Conservation (phyloP, 2,329 filamentous ascomycete genomes). For the Emmonsiellopsis sp. region DNA sequence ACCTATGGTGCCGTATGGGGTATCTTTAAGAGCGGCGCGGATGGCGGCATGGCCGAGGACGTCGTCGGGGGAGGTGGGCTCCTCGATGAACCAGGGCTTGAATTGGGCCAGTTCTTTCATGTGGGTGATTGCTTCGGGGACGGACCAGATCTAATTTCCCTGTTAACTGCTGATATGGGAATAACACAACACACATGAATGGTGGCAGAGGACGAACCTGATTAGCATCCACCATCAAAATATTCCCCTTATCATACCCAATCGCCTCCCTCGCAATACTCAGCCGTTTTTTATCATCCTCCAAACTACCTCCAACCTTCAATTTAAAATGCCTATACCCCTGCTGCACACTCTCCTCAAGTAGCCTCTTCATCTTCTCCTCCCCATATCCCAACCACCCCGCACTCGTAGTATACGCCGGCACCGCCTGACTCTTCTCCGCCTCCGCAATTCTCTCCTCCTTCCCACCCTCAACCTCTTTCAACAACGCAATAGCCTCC, state of each 20-base stretch:
- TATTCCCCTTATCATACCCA: conserved; percentile 71
- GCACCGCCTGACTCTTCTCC: conserved; percentile 63
- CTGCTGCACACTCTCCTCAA: conserved; percentile 63
- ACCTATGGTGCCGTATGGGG: conserved; percentile 53
- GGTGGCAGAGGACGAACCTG: conserved; percentile 43
- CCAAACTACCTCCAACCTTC: conserved; percentile 70
- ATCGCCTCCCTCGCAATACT: conserved; percentile 68
- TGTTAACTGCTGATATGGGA: background rate
- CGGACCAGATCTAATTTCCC: conserved; percentile 58
- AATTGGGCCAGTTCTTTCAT: conserved; percentile 76
- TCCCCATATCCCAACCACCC: conserved; percentile 88
- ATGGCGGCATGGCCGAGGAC: conserved; percentile 81
- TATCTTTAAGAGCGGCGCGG: conserved; percentile 60
- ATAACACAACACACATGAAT: background rate
- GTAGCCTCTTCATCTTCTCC: conserved; percentile 69
- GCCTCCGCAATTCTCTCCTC: conserved; percentile 63
- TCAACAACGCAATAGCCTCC: conserved; percentile 66
- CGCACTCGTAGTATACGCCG: conserved; percentile 81
- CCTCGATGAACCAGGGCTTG: conserved; percentile 82
- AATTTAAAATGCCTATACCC: conserved; percentile 85
- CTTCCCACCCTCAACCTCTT: conserved; percentile 58
- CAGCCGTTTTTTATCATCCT: conserved; percentile 61
- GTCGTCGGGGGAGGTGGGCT: conserved; percentile 84
- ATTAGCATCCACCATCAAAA: conserved; percentile 90
- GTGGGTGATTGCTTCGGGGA: conserved; percentile 78